Evolutionary conservation across 768 basidiomycete species (phyloP).

Genomic region (Naganishia kalamii): DNA sequence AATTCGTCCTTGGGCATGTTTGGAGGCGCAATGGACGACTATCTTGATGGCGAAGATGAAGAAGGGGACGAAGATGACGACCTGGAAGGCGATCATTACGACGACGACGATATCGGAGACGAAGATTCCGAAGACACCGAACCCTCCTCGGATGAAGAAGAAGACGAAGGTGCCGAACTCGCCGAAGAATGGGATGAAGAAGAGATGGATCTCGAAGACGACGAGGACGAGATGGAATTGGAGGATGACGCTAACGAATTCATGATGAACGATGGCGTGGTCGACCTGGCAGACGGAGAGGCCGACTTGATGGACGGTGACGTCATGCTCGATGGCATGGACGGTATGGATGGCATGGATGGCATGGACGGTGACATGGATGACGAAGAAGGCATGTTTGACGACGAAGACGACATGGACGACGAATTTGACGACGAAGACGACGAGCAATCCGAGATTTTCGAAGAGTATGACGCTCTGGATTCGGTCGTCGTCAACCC

Average conservation of each 20-base stretch:
- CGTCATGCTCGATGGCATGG: slow-evolving; percentile 5
- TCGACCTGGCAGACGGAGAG: slow-evolving; percentile 5
- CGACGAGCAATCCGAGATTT: slow-evolving; percentile 19
- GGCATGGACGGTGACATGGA: slow-evolving; percentile 50
- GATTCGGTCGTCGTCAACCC: slow-evolving; percentile 23
- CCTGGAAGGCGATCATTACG: slow-evolving; percentile 19
- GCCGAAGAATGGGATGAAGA: slow-evolving; percentile 38
- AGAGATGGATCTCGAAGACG: slow-evolving; percentile 27
- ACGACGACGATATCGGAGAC: slow-evolving; percentile 24
- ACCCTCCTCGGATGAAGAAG: slow-evolving; percentile 34
- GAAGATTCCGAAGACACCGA: slow-evolving; percentile 33
- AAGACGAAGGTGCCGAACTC: slow-evolving; percentile 34
- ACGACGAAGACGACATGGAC: slow-evolving; percentile 23
- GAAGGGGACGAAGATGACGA: slow-evolving; percentile 58
- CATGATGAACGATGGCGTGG: slow-evolving; percentile 9
- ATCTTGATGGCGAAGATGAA: slow-evolving; percentile 55
- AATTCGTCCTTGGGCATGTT: slow-evolving; percentile 91
- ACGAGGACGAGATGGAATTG: slow-evolving; percentile 25
- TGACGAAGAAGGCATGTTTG: slow-evolving; percentile 54
- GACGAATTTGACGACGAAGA: slow-evolving; percentile 21
- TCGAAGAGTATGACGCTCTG: slow-evolving; percentile 19
- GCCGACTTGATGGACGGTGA: slow-evolving; percentile 15
- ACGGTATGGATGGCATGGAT: slow-evolving; percentile 13
- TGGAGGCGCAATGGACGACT: slow-evolving; percentile 51
- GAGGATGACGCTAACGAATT: slow-evolving; percentile 49